These are phyloP conservation scores for Pseudogymnoascus sp. DNA, from an alignment of 2,329 filamentous ascomycete species.

Conservation along the genomic window DNA sequence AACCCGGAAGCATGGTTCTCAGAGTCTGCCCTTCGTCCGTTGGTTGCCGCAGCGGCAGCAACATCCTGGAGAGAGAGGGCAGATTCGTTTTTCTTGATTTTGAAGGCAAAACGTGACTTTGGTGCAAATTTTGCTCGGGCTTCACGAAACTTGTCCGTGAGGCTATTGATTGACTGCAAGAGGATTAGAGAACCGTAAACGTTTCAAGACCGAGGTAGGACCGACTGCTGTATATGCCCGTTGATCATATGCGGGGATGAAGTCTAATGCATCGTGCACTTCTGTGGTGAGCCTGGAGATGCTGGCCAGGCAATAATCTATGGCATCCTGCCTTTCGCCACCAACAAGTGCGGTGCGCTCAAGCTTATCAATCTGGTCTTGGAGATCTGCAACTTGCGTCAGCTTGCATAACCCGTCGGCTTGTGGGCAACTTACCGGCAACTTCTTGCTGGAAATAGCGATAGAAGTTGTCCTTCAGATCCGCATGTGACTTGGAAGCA, in stretches of 20 bases:
- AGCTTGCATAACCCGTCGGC: neutral
- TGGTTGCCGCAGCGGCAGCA: conserved; percentile 38
- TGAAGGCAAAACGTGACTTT: conserved; percentile 79
- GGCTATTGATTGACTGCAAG: conserved; percentile 64
- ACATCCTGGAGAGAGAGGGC: conserved; percentile 49
- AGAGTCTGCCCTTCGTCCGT: conserved; percentile 20
- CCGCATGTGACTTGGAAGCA: conserved; percentile 20
- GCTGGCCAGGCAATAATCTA: conserved; percentile 69
- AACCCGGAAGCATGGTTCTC: neutral
- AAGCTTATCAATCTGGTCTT: conserved; percentile 66
- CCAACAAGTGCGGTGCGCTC: conserved; percentile 52
- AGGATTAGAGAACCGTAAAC: neutral
- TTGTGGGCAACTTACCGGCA: conserved; percentile 43
- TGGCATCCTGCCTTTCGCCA: conserved; percentile 71
- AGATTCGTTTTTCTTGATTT: conserved; percentile 45
- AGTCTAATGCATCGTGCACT: conserved; percentile 74
- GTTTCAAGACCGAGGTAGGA: neutral
- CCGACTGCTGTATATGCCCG: conserved; percentile 71
- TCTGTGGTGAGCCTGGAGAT: conserved; percentile 77
- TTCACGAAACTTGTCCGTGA: conserved; percentile 70
- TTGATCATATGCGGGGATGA: conserved; percentile 83
- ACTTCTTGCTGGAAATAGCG: conserved; percentile 72
- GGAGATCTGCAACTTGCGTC: conserved; percentile 48
- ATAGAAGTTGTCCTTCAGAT: conserved; percentile 73
- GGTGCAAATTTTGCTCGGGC: conserved; percentile 61